Base-by-base conservation (phyloP, 164 flowering plant genomes). In the Buxus sempervirens region DNA sequence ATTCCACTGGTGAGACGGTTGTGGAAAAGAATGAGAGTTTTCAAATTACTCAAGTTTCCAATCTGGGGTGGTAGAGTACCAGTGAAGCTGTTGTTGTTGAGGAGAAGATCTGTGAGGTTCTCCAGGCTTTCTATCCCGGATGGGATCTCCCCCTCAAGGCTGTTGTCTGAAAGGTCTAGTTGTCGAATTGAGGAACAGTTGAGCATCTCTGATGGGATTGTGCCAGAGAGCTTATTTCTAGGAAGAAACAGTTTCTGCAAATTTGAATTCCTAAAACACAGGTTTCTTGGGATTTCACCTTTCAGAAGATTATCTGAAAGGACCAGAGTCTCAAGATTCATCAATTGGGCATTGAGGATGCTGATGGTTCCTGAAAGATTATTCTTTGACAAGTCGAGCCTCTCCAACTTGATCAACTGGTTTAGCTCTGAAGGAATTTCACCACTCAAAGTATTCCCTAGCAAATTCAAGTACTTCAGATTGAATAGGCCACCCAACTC, bases 11-110 rank as follows among this genome's bases (percentile, higher is more conserved):
- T 80, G 71, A 94, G 66, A 74, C 60, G 67, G 81, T 94, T 94
- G 66, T 72, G 87, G 70, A 83, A 88, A 54, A 94, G 82, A 64
- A 48, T 76, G 21, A 94, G 78, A 56, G 55, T 73, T 70, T 79
- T 83, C 81, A 94, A 65, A 66, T 77, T 82, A 24, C 78, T 88
- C 77, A 94, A 22, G 64, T 86, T 90, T 28, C 97, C 95, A 26
- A 94, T 84, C 65, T 85, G 78, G 7, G 84, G 80, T 64, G 97
- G 95, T 9, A 94, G 54, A 12, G 3, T 69, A 63, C 98, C 96
- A 1, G 80, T 56, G 38, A 94, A 90, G 80, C 90, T 90, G 84
- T 94, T 94, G 71, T 91, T 90, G 60, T 88, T 83, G 78, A 94
- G 96, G 16, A 75, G 27, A 58, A 94, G 85, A 75, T 88, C 90